These are phyloP conservation scores for Tylopilus cervinicoccineus DNA, from an alignment of 768 basidiomycete species.

Conservation along the genomic window DNA sequence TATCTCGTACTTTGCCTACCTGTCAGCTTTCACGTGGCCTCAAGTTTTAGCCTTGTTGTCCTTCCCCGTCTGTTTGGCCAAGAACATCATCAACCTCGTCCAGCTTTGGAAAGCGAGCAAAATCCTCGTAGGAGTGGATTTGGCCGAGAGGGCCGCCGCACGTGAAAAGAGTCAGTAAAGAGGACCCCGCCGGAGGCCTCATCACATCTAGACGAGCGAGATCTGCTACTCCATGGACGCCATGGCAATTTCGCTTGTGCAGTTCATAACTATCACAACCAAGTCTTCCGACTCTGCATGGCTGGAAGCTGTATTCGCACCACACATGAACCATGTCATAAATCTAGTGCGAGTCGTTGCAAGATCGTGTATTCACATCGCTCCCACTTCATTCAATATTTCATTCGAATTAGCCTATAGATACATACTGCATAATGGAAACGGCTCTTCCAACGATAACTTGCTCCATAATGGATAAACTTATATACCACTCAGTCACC, in stretches of 20 bases:
- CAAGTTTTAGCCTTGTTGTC: constrained; percentile 61
- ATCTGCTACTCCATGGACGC: constrained; percentile 6
- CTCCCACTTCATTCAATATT: constrained; percentile 5
- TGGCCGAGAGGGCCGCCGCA: constrained; percentile 76
- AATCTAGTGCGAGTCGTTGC: constrained; percentile 5
- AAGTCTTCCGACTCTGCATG: constrained; percentile 1
- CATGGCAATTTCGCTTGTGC: constrained; percentile 6
- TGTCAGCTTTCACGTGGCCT: constrained; percentile 62
- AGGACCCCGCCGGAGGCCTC: not conserved
- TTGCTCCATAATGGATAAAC: not conserved
- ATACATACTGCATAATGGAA: constrained; percentile 17
- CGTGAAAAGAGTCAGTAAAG: constrained; percentile 33
- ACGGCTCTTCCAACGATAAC: not conserved
- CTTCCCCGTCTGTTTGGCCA: constrained; percentile 66
- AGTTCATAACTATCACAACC: constrained; percentile 12
- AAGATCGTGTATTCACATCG: constrained; percentile 13
- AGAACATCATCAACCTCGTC: constrained; percentile 93
- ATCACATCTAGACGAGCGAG: constrained; percentile 14
- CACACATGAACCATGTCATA: constrained; percentile 6
- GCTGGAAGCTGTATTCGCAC: constrained; percentile 1
- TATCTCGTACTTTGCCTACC: constrained; percentile 37
- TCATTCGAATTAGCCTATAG: constrained; percentile 10
- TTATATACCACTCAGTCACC: not conserved
- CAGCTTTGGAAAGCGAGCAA: constrained; percentile 98
- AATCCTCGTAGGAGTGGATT: constrained; percentile 88